Conservation (phyloP, 2,329 filamentous ascomycete genomes). For the Aspergillus ruber region DNA sequence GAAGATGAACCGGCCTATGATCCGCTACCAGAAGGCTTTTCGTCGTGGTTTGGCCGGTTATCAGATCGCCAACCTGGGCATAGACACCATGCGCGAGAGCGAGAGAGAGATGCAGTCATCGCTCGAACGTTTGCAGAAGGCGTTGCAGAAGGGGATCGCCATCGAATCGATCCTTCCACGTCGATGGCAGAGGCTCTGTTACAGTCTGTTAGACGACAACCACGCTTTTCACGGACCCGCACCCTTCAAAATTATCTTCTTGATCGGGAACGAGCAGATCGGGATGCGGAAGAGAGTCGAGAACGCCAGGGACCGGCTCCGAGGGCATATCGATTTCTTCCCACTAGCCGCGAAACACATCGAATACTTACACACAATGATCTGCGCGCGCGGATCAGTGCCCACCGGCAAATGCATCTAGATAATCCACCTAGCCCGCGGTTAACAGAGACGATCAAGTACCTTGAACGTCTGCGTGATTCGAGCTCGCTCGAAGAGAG, state of each 20-base stretch:
- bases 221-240: constrained; percentile 31
- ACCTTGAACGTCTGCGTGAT: constrained; percentile 53
- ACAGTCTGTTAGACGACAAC: constrained; percentile 36
- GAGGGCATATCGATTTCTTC: constrained; percentile 29
- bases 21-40: constrained; percentile 19
- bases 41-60: constrained; percentile 21
- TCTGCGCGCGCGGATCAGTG: constrained; percentile 28
- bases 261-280: constrained; percentile 24
- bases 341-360: constrained; percentile 22
- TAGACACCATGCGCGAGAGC: constrained; percentile 16
- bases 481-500: constrained; percentile 50
- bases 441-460: constrained; percentile 55
- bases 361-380: constrained; percentile 27
- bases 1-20: constrained; percentile 24
- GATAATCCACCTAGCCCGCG: constrained; percentile 29
- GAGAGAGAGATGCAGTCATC: constrained; percentile 5
- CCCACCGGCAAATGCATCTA: constrained; percentile 30
- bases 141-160: constrained; percentile 16
- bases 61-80: constrained; percentile 19
- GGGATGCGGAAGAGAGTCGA: constrained; percentile 20
- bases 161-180: constrained; percentile 17
- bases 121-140: constrained; percentile 14
- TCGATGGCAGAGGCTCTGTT: constrained; percentile 34
- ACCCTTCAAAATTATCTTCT: constrained; percentile 35
- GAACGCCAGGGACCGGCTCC: constrained; percentile 12